Evolutionary conservation across 2,329 filamentous ascomycete genomes (phyloP).

Genomic region (Trichoderma aggressivum): DNA sequence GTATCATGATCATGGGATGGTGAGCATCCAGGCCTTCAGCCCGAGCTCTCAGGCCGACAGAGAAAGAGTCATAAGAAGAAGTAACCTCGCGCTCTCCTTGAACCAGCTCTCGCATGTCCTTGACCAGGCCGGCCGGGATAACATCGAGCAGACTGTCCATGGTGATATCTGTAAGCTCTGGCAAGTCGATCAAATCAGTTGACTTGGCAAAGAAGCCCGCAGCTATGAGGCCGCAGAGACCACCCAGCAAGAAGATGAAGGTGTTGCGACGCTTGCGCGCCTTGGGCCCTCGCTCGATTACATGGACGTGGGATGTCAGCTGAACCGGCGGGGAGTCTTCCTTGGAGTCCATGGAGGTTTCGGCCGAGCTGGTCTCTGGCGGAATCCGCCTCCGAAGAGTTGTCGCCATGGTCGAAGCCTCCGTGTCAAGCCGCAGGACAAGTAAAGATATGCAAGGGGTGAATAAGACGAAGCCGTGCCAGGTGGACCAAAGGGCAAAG

Average conservation of each 20-base stretch:
- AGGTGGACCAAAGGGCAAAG: neutral
- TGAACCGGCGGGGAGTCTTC: conserved; percentile 30
- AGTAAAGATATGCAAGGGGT: neutral
- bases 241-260: conserved; percentile 82
- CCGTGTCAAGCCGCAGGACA: neutral
- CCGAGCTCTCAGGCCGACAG: conserved; percentile 79
- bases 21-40: conserved; percentile 76
- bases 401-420: conserved; percentile 30
- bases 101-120: conserved; percentile 81
- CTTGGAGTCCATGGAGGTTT: conserved; percentile 23
- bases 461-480: neutral
- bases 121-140: conserved; percentile 78
- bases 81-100: conserved; percentile 79
- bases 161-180: conserved; percentile 67
- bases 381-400: conserved; percentile 34
- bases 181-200: conserved; percentile 84
- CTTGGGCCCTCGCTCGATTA: conserved; percentile 45
- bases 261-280: conserved; percentile 70
- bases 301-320: conserved; percentile 37
- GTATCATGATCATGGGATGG: conserved; percentile 94
- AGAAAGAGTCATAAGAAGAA: conserved; percentile 89
- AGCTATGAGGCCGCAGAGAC: conserved; percentile 82
- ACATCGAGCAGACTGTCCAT: conserved; percentile 85
- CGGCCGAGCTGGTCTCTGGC: conserved; percentile 23
- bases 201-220: conserved; percentile 87